Evolutionary conservation across 2,329 filamentous ascomycete species (phyloP).

Genomic region (Trichoderma pleuroti): DNA sequence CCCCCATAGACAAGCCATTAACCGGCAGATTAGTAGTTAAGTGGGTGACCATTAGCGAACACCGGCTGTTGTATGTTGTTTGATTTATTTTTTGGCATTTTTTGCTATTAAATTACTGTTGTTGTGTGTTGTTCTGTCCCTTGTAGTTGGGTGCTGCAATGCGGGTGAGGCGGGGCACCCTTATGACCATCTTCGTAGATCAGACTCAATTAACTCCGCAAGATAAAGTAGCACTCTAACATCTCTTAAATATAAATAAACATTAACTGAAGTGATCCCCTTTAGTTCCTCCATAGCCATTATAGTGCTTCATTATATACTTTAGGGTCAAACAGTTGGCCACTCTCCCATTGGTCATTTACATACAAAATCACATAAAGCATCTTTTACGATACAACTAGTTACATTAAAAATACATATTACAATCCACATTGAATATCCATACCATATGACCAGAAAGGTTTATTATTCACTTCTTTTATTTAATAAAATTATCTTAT

Average conservation of each 20-base stretch:
- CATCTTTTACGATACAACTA: too few species aligned
- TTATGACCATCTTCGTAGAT: background rate
- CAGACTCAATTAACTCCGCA: background rate
- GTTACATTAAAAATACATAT: too few species aligned
- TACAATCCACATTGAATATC: too few species aligned
- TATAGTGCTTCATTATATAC: background rate
- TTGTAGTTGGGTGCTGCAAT: background rate
- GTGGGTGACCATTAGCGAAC: background rate
- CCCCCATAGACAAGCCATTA: background rate
- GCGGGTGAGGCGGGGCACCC: background rate
- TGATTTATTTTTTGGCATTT: background rate
- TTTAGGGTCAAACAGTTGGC: background rate
- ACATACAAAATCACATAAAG: background rate
- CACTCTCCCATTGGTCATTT: background rate
- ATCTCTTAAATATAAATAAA: background rate
- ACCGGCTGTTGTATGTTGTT: background rate
- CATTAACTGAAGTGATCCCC: background rate
- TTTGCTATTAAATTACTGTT: background rate
- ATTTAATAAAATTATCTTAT: too few species aligned
- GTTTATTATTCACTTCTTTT: too few species aligned
- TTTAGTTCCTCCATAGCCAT: background rate
- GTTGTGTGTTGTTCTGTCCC: background rate
- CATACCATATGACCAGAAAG: too few species aligned
- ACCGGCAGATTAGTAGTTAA: background rate
- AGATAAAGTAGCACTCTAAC: background rate